A percentile compares a stretch with the other conserved stretches of the same genome.
Conservation (phyloP, 306 rosid genomes). For the Begonia masoniana region DNA sequence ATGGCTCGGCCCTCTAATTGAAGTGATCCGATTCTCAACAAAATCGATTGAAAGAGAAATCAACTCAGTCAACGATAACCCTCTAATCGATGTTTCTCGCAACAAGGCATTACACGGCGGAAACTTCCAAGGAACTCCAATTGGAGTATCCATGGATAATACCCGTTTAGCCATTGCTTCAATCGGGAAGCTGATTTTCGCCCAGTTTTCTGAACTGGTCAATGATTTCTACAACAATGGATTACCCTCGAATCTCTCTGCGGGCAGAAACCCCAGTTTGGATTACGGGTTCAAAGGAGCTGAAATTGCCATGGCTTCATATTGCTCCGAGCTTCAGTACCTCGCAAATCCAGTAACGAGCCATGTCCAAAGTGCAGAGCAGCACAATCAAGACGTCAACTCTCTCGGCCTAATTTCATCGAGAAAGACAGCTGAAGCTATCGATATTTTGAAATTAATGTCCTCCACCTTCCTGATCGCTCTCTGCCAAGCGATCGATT, state of each 20-base stretch:
- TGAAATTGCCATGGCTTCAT: conserved; percentile 90
- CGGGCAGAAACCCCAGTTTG: conserved; percentile 67
- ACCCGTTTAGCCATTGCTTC: conserved; percentile 84
- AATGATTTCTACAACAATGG: conserved; percentile 86
- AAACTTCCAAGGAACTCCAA: conserved; percentile 91
- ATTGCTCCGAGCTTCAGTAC: conserved; percentile 76
- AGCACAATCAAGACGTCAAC: conserved; percentile 91
- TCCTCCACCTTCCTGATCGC: conserved; percentile 65
- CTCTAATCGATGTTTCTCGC: conserved; percentile 86
- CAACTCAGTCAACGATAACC: conserved; percentile 84
- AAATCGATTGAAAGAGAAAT: conserved; percentile 85
- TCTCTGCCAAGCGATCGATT: conserved; percentile 78
- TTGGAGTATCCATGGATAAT: conserved; percentile 94
- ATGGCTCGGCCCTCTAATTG: conserved; percentile 88
- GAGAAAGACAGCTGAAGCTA: conserved; percentile 58
- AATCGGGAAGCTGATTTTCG: conserved; percentile 84
- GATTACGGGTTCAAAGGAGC: conserved; percentile 89
- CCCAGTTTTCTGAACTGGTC: conserved; percentile 86
- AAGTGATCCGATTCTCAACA: conserved; percentile 74
- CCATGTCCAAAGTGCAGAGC: conserved; percentile 92
- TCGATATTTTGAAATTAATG: conserved; percentile 78
- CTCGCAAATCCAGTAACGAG: conserved; percentile 77
- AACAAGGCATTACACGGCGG: conserved; percentile 91
- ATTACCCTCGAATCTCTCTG: conserved; percentile 71
- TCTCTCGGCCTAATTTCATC: conserved; percentile 79